Percentiles rank a stretch among this genome's conserved stretches.
Conservation (phyloP, 768 basidiomycete species). For the Termitomyces sp. region DNA sequence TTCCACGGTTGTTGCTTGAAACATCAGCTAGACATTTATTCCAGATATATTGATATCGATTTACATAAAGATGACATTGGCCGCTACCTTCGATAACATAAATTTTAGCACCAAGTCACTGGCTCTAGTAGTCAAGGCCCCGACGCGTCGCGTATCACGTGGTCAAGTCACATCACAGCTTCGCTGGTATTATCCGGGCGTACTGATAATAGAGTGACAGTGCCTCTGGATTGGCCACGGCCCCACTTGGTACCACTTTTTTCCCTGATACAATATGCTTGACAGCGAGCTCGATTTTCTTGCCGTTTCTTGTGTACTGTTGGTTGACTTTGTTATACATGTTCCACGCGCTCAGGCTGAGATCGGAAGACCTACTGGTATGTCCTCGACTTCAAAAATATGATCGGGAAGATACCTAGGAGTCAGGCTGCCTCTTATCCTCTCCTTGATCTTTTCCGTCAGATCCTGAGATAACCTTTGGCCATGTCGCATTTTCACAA, state of each 20-base stretch:
- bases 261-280: conserved; percentile 70
- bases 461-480: conserved; percentile 41
- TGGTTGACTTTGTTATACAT: not conserved
- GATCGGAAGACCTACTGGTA: conserved; percentile 51
- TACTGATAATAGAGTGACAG: conserved; percentile 52
- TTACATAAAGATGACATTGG: not conserved
- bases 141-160: conserved; percentile 10
- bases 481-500: conserved; percentile 55
- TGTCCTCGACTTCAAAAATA: conserved; percentile 59
- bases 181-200: not conserved
- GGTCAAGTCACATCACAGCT: conserved; percentile 10
- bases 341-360: not conserved
- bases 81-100: not conserved
- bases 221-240: conserved; percentile 68
- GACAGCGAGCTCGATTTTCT: conserved; percentile 75
- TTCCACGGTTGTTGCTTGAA: too few relatives aligned
- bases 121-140: not conserved
- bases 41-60: not conserved
- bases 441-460: conserved; percentile 44
- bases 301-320: conserved; percentile 72
- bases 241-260: conserved; percentile 64
- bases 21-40: not conserved
- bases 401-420: conserved; percentile 71
- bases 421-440: conserved; percentile 58
- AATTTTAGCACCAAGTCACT: not conserved